phyloP scores from a whole-genome alignment of 441 rosid species.

The Gossypium davidsonii region DNA sequence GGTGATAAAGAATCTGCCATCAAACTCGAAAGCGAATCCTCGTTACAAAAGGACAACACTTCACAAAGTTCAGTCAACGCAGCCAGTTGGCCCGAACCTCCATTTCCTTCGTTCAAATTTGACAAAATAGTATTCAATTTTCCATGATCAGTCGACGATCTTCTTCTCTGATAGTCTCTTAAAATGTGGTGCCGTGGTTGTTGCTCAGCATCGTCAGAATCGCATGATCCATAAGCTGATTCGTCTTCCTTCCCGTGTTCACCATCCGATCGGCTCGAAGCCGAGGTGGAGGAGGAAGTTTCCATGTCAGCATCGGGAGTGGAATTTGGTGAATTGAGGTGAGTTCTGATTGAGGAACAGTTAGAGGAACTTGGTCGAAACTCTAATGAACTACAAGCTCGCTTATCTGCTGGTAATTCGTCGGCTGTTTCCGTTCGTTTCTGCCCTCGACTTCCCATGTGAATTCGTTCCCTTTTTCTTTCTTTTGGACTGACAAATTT shows the following conservation, averaged over 20 bases:
- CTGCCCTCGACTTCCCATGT: slow-evolving; percentile 83
- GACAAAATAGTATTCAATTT: slow-evolving; percentile 56
- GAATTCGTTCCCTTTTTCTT: not conserved
- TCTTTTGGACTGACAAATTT: not conserved
- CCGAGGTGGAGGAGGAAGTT: slow-evolving; percentile 84
- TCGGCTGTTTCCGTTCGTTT: slow-evolving; percentile 71
- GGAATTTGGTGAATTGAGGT: slow-evolving; percentile 40
- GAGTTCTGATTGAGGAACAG: slow-evolving; percentile 50
- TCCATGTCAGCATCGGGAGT: slow-evolving; percentile 63
- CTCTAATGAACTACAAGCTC: slow-evolving; percentile 84
- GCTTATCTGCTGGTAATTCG: slow-evolving; percentile 89
- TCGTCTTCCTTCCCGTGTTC: slow-evolving; percentile 60
- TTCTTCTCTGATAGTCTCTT: slow-evolving; percentile 54
- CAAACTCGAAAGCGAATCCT: slow-evolving; percentile 60
- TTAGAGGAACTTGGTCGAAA: slow-evolving; percentile 76
- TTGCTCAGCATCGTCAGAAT: slow-evolving; percentile 62
- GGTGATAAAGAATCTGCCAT: slow-evolving; percentile 77
- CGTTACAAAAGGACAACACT: slow-evolving; percentile 80
- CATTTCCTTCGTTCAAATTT: slow-evolving; percentile 43
- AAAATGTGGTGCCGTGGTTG: slow-evolving; percentile 42
- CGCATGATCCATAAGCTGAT: slow-evolving; percentile 75
- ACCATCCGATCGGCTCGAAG: slow-evolving; percentile 67
- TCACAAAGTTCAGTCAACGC: slow-evolving; percentile 86
- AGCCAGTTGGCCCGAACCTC: slow-evolving; percentile 53
- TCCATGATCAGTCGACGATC: slow-evolving; percentile 60